Base-by-base conservation (phyloP, 192 early-diverging fungal species). In the Mortierella alpina region DNA sequence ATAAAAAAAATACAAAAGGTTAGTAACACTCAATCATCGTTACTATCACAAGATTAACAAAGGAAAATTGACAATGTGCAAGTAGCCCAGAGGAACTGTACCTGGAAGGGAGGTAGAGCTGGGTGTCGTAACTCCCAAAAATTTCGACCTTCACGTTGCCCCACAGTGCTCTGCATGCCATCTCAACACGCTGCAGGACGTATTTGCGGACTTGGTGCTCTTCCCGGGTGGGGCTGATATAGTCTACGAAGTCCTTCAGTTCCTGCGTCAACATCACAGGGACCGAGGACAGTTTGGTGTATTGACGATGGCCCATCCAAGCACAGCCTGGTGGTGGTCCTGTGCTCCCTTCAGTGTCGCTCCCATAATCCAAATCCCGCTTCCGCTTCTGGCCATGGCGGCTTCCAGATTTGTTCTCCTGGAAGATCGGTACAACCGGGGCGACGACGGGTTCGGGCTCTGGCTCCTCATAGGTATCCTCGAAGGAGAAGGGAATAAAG, bases 91-190 rank as follows among this genome's bases (percentile, higher is more conserved):
- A 6, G 7, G 12, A 6, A 6, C n/a, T 17, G 13, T 94, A 96
- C 82, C 94, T 94, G 31, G 95, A 88, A 5, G 97, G 97, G 31
- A 99, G 85, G 73, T 95, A 99, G 9, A 98, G 75, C 41, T 85
- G 86, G 0, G 97, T 96, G 17, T 89, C 89, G 70, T 93, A 99
- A 72, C 93, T 95, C 11, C 97, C 97, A 90, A 97, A 99, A 31
- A 93, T 89, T 7, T 88, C 65, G 17, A 93, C 82, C 23, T 72
- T 63, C 5, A 86, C 86, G 7, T 84, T 55, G 0, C 72, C 70
- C 76, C 85, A 91, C 9, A 89, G 58, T 5, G 67, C 7, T 9
- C 88, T 84, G 47, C 94, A 82, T 14, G 69, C 65, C 3, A 83
- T 70, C 56, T 86, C 73, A 53, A 98, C 83, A 5, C 93, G 83